phyloP scores from a whole-genome alignment of 2,329 filamentous ascomycete genomes.

The Fusarium nygamai region DNA sequence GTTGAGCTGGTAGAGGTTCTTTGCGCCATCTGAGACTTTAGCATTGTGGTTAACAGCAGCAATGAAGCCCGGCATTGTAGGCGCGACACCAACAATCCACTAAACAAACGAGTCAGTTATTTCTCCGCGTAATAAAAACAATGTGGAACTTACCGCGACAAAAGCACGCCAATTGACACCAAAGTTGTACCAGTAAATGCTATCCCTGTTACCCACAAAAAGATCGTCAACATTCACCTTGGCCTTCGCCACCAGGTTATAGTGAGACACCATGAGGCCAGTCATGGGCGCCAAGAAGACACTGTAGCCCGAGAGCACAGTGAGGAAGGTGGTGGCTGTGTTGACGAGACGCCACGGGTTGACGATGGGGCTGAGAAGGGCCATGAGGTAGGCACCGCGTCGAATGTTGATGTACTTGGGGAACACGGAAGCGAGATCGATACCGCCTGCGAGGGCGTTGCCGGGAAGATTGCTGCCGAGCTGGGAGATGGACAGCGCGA shows the following conservation, averaged over 20 bases:
- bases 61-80: slow-evolving; percentile 55
- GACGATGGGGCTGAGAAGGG: slow-evolving; percentile 48
- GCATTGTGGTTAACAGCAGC: slow-evolving; percentile 50
- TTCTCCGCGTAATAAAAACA: fast-evolving
- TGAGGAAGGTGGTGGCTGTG: slow-evolving; percentile 49
- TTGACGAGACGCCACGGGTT: slow-evolving; percentile 53
- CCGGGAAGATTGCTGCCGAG: slow-evolving; percentile 51
- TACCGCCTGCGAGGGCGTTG: slow-evolving; percentile 52
- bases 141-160: slow-evolving; percentile 47
- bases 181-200: slow-evolving; percentile 54
- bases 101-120: slow-evolving; percentile 27
- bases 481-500: slow-evolving; percentile 50
- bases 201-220: slow-evolving; percentile 43
- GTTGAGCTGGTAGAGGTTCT: slow-evolving; percentile 52
- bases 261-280: slow-evolving; percentile 52
- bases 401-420: slow-evolving; percentile 52
- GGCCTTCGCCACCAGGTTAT: slow-evolving; percentile 46
- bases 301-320: slow-evolving; percentile 50
- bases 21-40: slow-evolving; percentile 49
- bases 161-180: slow-evolving; percentile 55
- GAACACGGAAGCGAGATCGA: slow-evolving; percentile 52
- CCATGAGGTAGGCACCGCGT: slow-evolving; percentile 50
- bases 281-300: slow-evolving; percentile 53
- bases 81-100: slow-evolving; percentile 53
- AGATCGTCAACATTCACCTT: slow-evolving; percentile 52